Evolutionary conservation across 257 asterid genomes (phyloP), one percentile per base, ranked within the genome.

Genomic region (Asclepias syriaca): DNA sequence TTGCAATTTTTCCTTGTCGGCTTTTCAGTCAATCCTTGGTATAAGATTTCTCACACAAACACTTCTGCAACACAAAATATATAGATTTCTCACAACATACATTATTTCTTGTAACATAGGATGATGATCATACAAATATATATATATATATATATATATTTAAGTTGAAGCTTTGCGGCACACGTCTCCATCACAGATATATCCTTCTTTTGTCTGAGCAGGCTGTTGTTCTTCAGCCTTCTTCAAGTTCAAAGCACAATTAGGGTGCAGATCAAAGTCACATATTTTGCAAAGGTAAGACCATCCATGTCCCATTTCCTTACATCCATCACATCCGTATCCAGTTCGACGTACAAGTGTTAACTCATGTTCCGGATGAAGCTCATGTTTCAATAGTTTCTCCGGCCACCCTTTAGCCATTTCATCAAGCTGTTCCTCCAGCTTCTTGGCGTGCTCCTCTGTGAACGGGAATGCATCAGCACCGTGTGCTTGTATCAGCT

Each of bases 211-310:
- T 0, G 51, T 50, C 77, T 72, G 63, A 58, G 15, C 40, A 6
- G 43, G 53, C 21, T 63, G 75, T 43, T 49, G 59, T 43, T 49
- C 66, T 0, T 66, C 73, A 48, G 15, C 51, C 16, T 75, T 69
- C 39, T 34, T 34, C 39, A 34, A 34, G 39, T 34, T 34, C 76
- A 76, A 73, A 67, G 78, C 55, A 75, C 85, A 81, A 63, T 78
- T 81, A n/a, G 85, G 85, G 46, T 81, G 85, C 40, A 81, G 80
- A 22, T 79, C 85, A 8, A 71, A 78, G 34, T 78, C 71, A 14
- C 82, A 81, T 14, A 53, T 73, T 13, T 58, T 34, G 61, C 82
- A 81, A 1, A 70, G 34, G 24, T 78, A 81, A 63, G 85, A 75
- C 85, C 82, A 81, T 34, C 80, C 82, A 39, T 67, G 70, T 6